Base-by-base conservation (phyloP, 495 filamentous ascomycete genomes). In the Talaromyces adpressus region DNA sequence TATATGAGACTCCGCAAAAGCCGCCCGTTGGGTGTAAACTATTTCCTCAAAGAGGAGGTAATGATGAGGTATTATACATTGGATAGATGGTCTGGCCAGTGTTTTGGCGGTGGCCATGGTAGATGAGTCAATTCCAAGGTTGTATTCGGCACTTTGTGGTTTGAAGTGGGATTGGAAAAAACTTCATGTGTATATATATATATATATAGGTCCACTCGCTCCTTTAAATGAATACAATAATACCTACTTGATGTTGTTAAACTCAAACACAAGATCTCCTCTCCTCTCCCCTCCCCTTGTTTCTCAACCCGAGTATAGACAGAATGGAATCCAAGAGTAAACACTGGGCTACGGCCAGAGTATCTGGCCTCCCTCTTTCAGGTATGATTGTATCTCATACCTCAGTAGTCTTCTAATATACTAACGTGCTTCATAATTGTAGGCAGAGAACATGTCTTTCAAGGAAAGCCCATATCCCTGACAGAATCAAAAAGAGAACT, bases 1-100 rank as follows among this genome's bases (percentile, higher is more conserved):
- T 68, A 58, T 70, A 71, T 68, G 64, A n/a, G 27, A 59, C 51
- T 25, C 52, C 22, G 22, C 52, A 29, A 25, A 27, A 53, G 36
- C 49, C 18, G 18, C 49, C 23, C 9, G 12, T 56, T 20, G 52
- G 20, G 22, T 29, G 22, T 27, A 27, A 27, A 9, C 12, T 56
- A 2, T 25, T 20, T 7, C 52, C 16, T 27, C 52, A 27, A 22
- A 29, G 18, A 56, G 36, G 36, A 41, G 12, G 52, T 56, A 25
- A 56, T 56, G 5, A 56, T 56, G 52, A 56, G 52, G 52, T 56
- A 56, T 56, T 56, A 30, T 30, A 27, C n/a, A 29, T 20, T 18
- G 8, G 16, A 20, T 20, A 11, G 45, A 22, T 49, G 45, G 45
- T 41, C 36, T 41, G 36, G 36, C 36, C 36, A 41, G 16, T 16